Conservation (phyloP, 257 asterid genomes). For the Ilex aquifolium region DNA sequence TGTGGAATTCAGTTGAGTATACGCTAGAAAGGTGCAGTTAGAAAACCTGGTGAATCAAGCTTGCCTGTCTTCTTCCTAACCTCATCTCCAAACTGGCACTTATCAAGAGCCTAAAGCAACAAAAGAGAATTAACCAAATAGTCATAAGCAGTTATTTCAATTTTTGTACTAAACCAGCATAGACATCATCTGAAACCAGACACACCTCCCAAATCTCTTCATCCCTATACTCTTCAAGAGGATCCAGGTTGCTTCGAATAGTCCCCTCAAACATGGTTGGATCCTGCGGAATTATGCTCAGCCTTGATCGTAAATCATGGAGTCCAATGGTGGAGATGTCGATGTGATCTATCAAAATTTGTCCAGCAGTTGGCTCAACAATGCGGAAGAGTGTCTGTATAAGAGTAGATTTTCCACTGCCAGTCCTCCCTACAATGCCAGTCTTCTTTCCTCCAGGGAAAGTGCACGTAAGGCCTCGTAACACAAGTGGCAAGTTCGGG, state of each 20-base stretch:
- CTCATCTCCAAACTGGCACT: constrained; percentile 16
- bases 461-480: constrained; percentile 5
- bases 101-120: constrained; percentile 7
- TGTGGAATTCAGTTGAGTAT: too few species aligned
- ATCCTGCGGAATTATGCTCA: constrained; percentile 4
- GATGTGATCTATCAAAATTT: constrained; percentile 8
- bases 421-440: constrained; percentile 19
- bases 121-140: not conserved
- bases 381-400: constrained; percentile 6
- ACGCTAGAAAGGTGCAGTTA: not conserved
- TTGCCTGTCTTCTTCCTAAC: constrained; percentile 8
- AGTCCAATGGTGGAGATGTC: constrained; percentile 3
- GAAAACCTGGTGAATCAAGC: constrained; percentile 12
- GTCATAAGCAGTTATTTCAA: not conserved
- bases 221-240: constrained; percentile 5
- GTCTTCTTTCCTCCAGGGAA: constrained; percentile 12
- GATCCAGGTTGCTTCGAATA: constrained; percentile 1
- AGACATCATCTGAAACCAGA: not conserved
- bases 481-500: constrained; percentile 9
- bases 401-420: constrained; percentile 18
- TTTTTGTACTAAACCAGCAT: not conserved
- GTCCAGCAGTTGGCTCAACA: constrained; percentile 11
- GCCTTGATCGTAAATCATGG: constrained; percentile 10
- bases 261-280: constrained; percentile 5
- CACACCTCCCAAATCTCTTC: constrained; percentile 14